Conservation (phyloP, 495 filamentous ascomycete genomes). For the Aspergillus hancockii region DNA sequence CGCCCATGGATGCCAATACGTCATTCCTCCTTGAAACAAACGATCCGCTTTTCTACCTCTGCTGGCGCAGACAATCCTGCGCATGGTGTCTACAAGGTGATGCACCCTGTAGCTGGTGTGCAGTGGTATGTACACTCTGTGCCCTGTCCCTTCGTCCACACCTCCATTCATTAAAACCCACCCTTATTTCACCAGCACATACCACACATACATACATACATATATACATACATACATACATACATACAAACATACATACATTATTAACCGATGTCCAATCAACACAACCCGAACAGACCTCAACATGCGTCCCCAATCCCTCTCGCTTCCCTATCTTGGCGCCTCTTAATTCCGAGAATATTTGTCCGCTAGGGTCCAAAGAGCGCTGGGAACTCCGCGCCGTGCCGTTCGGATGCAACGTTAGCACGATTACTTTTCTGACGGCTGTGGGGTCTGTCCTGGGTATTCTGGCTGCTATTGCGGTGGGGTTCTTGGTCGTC, state of each 20-base stretch:
- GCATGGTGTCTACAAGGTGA: conserved; percentile 39
- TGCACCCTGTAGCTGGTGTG: conserved; percentile 54
- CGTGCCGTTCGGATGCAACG: conserved; percentile 49
- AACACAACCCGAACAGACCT: conserved; percentile 37
- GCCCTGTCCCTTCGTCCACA: not conserved
- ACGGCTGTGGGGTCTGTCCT: conserved; percentile 40
- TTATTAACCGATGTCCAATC: not conserved
- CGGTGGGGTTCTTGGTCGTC: conserved; percentile 27
- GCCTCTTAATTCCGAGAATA: conserved; percentile 40
- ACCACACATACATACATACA: not conserved
- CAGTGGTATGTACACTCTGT: conserved; percentile 41
- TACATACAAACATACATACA: not conserved
- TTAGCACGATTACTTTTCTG: conserved; percentile 51
- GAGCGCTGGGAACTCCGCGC: conserved; percentile 57
- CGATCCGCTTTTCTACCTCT: conserved; percentile 40
- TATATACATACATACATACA: not conserved
- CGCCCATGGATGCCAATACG: conserved; percentile 3
- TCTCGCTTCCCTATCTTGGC: conserved; percentile 44
- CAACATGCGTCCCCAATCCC: conserved; percentile 51
- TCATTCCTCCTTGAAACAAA: conserved; percentile 12
- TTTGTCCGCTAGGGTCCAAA: conserved; percentile 49
- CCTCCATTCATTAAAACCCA: not conserved
- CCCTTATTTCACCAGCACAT: no score
- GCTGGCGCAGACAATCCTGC: conserved; percentile 51
- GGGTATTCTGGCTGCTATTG: conserved; percentile 34